These are phyloP conservation scores for Xerocomus brunneocitrinus DNA, from an alignment of 768 basidiomycete genomes.

Conservation along the genomic window DNA sequence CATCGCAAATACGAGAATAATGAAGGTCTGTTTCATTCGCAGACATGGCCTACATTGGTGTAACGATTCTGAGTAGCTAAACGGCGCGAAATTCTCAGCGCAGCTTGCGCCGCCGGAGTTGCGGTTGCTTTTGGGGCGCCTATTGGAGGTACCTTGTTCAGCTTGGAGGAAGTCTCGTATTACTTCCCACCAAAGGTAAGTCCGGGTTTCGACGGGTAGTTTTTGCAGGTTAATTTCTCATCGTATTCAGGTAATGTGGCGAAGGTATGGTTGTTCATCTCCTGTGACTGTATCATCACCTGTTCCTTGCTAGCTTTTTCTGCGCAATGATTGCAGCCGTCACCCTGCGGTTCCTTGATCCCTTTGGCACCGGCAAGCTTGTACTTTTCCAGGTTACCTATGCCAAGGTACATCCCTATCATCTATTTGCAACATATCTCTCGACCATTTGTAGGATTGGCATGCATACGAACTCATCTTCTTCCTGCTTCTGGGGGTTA, in stretches of 20 bases:
- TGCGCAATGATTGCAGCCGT: slow-evolving; percentile 98
- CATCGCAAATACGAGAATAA: slow-evolving; percentile 91
- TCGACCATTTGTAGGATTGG: slow-evolving; percentile 65
- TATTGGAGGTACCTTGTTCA: slow-evolving; percentile 89
- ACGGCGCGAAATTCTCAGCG: slow-evolving; percentile 89
- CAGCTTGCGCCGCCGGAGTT: slow-evolving; percentile 95
- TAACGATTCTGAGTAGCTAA: slow-evolving; percentile 53
- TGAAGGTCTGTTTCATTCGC: slow-evolving; percentile 56
- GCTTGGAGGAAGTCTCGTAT: slow-evolving; percentile 92
- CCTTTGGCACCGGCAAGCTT: slow-evolving; percentile 92
- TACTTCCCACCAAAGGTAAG: slow-evolving; percentile 91
- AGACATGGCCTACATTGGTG: background rate
- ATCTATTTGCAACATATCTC: background rate
- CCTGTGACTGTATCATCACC: background rate
- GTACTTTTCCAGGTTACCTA: slow-evolving; percentile 92
- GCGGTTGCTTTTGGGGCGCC: slow-evolving; percentile 97
- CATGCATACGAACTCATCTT: slow-evolving; percentile 84
- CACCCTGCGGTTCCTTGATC: slow-evolving; percentile 88
- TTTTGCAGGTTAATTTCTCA: slow-evolving; percentile 1
- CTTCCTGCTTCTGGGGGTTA: slow-evolving; percentile 82
- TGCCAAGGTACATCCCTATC: slow-evolving; percentile 51
- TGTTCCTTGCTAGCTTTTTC: slow-evolving; percentile 69
- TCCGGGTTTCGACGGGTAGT: background rate
- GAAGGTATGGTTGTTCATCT: slow-evolving; percentile 53
- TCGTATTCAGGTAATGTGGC: slow-evolving; percentile 76